Conservation (phyloP, 495 filamentous ascomycete genomes). For the Penicillium odoratum region DNA sequence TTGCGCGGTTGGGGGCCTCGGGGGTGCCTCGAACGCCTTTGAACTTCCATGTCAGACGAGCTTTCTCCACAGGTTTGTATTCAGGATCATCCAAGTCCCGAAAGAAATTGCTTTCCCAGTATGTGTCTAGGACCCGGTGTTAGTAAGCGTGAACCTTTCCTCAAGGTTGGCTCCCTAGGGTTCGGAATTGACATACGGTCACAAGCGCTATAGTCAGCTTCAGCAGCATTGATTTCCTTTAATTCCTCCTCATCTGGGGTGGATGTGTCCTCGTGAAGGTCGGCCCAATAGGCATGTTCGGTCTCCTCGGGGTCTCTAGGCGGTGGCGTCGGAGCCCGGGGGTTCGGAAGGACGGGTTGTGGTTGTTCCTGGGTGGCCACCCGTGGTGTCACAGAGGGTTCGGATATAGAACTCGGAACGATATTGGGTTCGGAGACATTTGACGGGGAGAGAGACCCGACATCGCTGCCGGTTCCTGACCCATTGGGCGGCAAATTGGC, state of each 20-base stretch:
- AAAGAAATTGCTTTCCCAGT: slow-evolving; percentile 62
- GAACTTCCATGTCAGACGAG: slow-evolving; percentile 62
- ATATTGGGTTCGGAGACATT: slow-evolving; percentile 3
- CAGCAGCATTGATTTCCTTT: slow-evolving; percentile 53
- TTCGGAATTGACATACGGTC: slow-evolving; percentile 41
- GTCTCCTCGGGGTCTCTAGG: slow-evolving; percentile 21
- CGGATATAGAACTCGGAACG: not conserved
- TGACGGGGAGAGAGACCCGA: not conserved
- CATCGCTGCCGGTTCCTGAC: not conserved
- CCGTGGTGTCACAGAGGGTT: not conserved
- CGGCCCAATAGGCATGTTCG: slow-evolving; percentile 51
- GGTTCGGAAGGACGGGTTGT: not conserved
- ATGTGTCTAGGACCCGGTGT: slow-evolving; percentile 40
- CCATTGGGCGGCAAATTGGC: slow-evolving; percentile 1
- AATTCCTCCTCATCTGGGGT: slow-evolving; percentile 60
- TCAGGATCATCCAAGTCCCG: slow-evolving; percentile 60
- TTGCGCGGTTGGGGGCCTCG: slow-evolving; percentile 57
- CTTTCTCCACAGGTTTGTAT: slow-evolving; percentile 49
- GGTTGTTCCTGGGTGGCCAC: not conserved
- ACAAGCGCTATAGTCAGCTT: slow-evolving; percentile 52
- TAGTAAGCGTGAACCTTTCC: slow-evolving; percentile 8
- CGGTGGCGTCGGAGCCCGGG: not conserved
- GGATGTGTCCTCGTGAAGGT: slow-evolving; percentile 56
- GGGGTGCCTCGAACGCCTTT: slow-evolving; percentile 61
- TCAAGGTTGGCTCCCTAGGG: not conserved